Base-by-base conservation (phyloP, 176 grass and related monocot genomes). In the Ensete ventricosum region DNA sequence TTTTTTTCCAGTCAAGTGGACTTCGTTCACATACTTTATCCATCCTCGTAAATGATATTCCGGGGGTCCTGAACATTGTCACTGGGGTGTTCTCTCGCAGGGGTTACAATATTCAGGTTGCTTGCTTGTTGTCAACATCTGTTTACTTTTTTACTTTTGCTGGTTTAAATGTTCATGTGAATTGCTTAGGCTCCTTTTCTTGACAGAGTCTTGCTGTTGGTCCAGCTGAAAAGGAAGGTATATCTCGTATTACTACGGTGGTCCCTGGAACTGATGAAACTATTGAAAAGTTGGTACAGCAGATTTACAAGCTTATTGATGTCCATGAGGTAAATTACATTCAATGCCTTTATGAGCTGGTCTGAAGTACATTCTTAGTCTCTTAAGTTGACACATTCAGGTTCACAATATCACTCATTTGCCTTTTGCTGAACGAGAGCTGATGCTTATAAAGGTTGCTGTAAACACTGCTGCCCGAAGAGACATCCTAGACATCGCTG, bases 31-130 rank as follows among this genome's bases (percentile, higher is more conserved):
- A 99, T 85, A 99, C 95, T 70, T 84, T 99, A 22, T 94, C 90
- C 65, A 93, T 93, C 76, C 90, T 94, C 54, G 95, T 99, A 66
- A 99, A 87, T 50, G 86, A 99, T 85, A 84, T 52, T 73, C 90
- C 90, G 57, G 95, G 95, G 76, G 95, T 98, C 51, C 90, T 98
- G 71, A 98, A 99, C 66, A 87, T 89, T 53, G 84, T 99, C 66
- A 99, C 95, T 43, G 95, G 95, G 27, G 95, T 94, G 12, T 99
- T 99, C 82, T 75, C 95, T 82, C 88, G 95, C 51, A 94, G 95
- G 81, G 95, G 95, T 51, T 99, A 99, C 84, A 99, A 91, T 87
- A 99, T 99, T 87, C 88, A 99, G 90, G 90, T 99, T 87, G 78
- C 9, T 99, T 87, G 78, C 9, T 13, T 76, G 69, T 70, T n/a